phyloP scores from a whole-genome alignment of 83 land plant genomes.

The Diphasiastrum complanatum region DNA sequence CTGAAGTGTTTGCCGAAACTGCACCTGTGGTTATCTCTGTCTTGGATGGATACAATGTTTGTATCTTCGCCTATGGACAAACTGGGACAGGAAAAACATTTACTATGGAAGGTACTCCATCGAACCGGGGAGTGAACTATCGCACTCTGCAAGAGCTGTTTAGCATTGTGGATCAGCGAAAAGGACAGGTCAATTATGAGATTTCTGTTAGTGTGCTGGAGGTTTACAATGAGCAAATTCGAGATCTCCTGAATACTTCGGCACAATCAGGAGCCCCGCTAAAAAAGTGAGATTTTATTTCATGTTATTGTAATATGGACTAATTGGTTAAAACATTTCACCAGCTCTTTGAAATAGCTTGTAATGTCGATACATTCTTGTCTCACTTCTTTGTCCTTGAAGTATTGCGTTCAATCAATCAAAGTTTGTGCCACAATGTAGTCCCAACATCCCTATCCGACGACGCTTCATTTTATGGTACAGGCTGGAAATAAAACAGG shows the following conservation, averaged over 20 bases:
- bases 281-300: slow-evolving; percentile 4
- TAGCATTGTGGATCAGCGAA: neutral
- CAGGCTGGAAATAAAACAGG: slow-evolving; percentile 89
- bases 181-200: slow-evolving; percentile 11
- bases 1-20: slow-evolving; percentile 77
- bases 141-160: slow-evolving; percentile 11
- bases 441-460: no score
- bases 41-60: slow-evolving; percentile 93
- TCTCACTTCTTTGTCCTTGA: no score
- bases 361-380: no score
- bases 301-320: slow-evolving; percentile 6
- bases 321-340: neutral
- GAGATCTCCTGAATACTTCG: slow-evolving; percentile 1
- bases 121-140: slow-evolving; percentile 43
- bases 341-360: no score
- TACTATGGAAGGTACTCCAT: slow-evolving; percentile 86
- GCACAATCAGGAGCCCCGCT: no score
- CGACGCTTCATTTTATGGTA: neutral
- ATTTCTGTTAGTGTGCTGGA: slow-evolving; percentile 8
- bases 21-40: slow-evolving; percentile 87
- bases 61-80: slow-evolving; percentile 98
- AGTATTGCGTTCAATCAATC: no score
- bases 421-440: no score
- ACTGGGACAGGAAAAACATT: slow-evolving; percentile 99
- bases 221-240: slow-evolving; percentile 14